phyloP scores from a whole-genome alignment of 139 green algal species.

The Closterium sp. region DNA sequence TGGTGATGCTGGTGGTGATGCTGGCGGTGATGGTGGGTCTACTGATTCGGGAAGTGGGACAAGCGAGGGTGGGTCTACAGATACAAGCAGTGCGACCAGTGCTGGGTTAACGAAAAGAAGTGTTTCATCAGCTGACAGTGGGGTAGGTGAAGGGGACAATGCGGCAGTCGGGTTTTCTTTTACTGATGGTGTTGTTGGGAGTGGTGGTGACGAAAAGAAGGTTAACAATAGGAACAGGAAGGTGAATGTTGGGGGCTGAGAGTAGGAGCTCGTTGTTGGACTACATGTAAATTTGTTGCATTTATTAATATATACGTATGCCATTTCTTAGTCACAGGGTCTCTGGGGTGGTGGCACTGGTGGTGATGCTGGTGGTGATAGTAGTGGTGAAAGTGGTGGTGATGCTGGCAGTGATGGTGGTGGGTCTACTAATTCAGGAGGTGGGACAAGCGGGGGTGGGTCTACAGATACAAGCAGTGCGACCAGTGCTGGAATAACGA shows the following conservation, averaged over 20 bases:
- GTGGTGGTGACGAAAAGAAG: neutral
- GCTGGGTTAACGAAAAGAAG: too few relatives aligned
- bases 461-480: neutral
- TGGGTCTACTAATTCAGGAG: neutral
- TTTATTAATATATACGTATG: too few relatives aligned
- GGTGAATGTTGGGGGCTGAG: too few relatives aligned
- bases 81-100: too few relatives aligned
- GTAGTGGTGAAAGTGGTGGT: neutral
- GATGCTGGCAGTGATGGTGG: neutral
- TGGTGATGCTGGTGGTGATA: neutral
- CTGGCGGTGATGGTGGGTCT: neutral
- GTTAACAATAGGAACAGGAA: too few relatives aligned
- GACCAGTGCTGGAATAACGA: too few relatives aligned
- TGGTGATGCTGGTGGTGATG: neutral
- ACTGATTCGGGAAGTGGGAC: neutral
- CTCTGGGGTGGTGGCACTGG: neutral
- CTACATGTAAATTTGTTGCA: too few relatives aligned
- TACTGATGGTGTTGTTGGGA: neutral
- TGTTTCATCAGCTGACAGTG: too few relatives aligned
- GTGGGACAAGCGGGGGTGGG: neutral
- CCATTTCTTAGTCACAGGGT: too few relatives aligned
- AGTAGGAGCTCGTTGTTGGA: too few relatives aligned
- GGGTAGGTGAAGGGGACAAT: neutral
- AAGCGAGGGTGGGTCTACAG: neutral
- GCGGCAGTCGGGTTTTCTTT: neutral